Evolutionary conservation across 345 rosid genomes (phyloP), one percentile per base, ranked within the genome.

Genomic region (Arabidopsis suecica): DNA sequence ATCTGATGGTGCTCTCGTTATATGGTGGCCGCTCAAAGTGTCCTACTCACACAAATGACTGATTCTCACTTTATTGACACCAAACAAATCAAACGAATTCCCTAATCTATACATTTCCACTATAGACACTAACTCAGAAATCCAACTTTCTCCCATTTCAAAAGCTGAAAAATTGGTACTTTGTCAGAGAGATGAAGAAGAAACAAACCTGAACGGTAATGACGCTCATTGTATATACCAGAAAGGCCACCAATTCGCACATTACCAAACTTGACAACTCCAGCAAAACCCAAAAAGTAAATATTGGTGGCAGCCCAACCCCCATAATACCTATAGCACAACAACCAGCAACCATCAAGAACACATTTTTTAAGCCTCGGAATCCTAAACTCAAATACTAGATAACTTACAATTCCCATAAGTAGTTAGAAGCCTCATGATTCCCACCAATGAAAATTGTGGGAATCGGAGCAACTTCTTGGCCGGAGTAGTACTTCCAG

Each of bases 361-460:
- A 63, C 13, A 63, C 42, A 36, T n/a, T 32, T 14, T 14, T 38
- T 28, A 36, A 48, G 33, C 80, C 4, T 47, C 63, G 34, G 9
- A 23, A 20, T 53, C 51, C 22, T 28, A 38, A 38, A 59, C 1
- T 22, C 33, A n/a, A n/a, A 25, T 7, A 47, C 25, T 25, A 54
- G 41, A 47, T 14, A 62, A 79, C 97, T 79, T 68, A 89, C 97
- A 92, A 54, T 81, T 95, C 98, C 97, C 97, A 95, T 75, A 89
- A 81, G 84, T 92, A 92, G 73, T 92, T 95, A 6, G 97, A 95
- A 78, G 99, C 99, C 81, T 95, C 99, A 38, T 92, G 99, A 78
- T 95, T 95, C 7, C 99, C 97, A 18, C 97, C 93, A n/a, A 95
- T 90, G 82, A 95, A 95, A 4, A 95, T 85, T 1, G 99, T 90